phyloP scores from a whole-genome alignment of 116 monocot species.

The Phalaenopsis hybrid region DNA sequence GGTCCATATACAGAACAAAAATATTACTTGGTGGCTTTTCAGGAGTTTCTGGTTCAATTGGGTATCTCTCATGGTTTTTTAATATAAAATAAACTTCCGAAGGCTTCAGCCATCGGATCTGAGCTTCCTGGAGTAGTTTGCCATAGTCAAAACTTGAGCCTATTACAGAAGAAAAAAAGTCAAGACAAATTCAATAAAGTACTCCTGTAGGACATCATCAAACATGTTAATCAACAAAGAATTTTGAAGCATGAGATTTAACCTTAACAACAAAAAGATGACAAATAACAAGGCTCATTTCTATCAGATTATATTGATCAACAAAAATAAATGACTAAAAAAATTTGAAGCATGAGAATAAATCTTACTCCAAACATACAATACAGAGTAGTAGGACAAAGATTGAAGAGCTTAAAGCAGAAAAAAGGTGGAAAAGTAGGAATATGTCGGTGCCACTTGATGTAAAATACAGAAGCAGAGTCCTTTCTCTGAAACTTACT shows the following conservation, averaged over 20 bases:
- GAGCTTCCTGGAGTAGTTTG: slow-evolving; percentile 49
- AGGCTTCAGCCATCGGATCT: slow-evolving; percentile 72
- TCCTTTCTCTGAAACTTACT: too few species aligned
- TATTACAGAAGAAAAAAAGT: neutral
- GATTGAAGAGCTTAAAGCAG: too few species aligned
- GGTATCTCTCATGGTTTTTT: slow-evolving; percentile 60
- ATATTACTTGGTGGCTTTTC: slow-evolving; percentile 62
- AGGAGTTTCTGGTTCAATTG: slow-evolving; percentile 30
- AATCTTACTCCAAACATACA: neutral
- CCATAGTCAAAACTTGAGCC: slow-evolving; percentile 58
- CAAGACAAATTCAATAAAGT: neutral
- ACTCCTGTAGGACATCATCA: neutral
- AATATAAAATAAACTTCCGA: slow-evolving; percentile 66
- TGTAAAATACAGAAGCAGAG: too few species aligned
- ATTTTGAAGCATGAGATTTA: neutral
- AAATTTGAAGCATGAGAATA: neutral
- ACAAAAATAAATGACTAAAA: neutral
- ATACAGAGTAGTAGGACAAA: neutral
- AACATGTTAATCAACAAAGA: neutral
- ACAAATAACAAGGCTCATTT: neutral
- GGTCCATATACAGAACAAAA: neutral
- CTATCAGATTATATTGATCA: neutral
- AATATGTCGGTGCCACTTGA: too few species aligned
- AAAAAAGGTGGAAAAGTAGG: too few species aligned
- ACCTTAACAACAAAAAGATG: neutral